Percentiles rank a stretch among this genome's conserved stretches.
Conservation (phyloP, 192 early-diverging fungal genomes). For the Coemansia sp. region DNA sequence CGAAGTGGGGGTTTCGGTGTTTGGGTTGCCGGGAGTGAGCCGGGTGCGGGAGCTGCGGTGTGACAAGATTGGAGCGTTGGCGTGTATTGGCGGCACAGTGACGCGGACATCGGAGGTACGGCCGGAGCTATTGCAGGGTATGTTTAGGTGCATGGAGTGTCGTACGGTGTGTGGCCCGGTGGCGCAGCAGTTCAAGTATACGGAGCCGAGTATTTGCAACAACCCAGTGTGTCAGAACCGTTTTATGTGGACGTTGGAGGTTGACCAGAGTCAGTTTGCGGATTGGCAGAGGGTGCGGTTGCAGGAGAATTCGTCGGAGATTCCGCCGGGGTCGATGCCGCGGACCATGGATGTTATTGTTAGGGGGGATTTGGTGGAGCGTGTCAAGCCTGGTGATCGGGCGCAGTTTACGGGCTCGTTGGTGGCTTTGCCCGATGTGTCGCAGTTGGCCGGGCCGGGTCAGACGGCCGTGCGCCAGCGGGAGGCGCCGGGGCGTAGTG, state of each 20-base stretch:
- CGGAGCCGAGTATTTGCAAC: constrained; percentile 84
- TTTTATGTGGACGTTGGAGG: constrained; percentile 67
- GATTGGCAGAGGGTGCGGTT: constrained; percentile 98
- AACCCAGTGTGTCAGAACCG: constrained; percentile 79
- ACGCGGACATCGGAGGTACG: constrained; percentile 95
- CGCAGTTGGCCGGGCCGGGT: constrained; percentile 70
- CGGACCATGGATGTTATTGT: constrained; percentile 93
- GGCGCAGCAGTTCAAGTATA: constrained; percentile 95
- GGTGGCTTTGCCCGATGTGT: constrained; percentile 89
- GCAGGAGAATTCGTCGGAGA: constrained; percentile 93
- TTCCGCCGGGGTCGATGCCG: constrained; percentile 96
- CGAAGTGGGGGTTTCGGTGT: constrained; percentile 55
- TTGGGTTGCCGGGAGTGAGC: constrained; percentile 52
- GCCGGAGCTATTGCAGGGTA: constrained; percentile 87
- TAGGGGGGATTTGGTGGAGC: constrained; percentile 87
- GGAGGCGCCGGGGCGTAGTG: constrained; percentile 51
- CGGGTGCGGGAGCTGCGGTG: constrained; percentile 83
- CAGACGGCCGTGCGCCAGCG: constrained; percentile 54
- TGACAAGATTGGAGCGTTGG: constrained; percentile 73
- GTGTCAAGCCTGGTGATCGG: constrained; percentile 93
- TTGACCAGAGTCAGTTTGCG: constrained; percentile 80
- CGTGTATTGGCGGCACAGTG: constrained; percentile 84
- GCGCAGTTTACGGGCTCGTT: constrained; percentile 81
- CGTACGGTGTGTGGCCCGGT: constrained; percentile 70
- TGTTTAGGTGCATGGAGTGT: constrained; percentile 88